Percentiles rank a stretch among this genome's conserved stretches.
These are phyloP conservation scores for Mariannaea elegans DNA, from an alignment of 2,329 filamentous ascomycete species.

Conservation along the genomic window DNA sequence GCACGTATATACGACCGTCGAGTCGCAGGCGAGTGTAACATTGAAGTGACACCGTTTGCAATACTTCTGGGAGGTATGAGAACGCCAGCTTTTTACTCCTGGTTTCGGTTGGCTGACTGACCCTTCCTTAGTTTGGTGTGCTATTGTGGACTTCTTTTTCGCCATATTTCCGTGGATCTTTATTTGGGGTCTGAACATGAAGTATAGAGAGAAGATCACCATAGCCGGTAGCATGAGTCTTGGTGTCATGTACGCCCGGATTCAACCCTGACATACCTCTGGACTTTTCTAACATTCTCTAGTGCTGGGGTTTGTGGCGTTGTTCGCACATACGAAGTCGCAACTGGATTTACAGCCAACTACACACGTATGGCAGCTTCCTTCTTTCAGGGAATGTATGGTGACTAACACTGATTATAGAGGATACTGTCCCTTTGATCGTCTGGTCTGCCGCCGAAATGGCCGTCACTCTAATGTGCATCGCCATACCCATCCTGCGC, in stretches of 20 bases:
- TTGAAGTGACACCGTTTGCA: constrained; percentile 21
- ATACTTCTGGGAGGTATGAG: constrained; percentile 24
- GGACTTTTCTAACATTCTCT: neutral
- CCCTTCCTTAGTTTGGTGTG: constrained; percentile 25
- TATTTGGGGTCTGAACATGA: constrained; percentile 53
- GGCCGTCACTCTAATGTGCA: constrained; percentile 48
- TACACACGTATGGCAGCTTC: constrained; percentile 16
- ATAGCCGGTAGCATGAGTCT: constrained; percentile 51
- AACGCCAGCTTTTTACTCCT: neutral
- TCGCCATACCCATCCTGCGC: constrained; percentile 48
- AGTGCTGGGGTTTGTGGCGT: constrained; percentile 21
- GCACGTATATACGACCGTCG: constrained; percentile 16
- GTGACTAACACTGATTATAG: constrained; percentile 26
- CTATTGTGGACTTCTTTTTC: constrained; percentile 48
- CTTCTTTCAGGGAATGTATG: no score
- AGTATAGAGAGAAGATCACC: constrained; percentile 52
- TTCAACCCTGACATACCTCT: neutral
- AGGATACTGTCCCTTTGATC: constrained; percentile 45
- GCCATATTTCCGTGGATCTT: constrained; percentile 52
- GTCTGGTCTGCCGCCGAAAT: constrained; percentile 50
- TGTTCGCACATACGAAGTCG: constrained; percentile 5
- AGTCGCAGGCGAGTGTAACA: constrained; percentile 15
- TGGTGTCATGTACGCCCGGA: constrained; percentile 47
- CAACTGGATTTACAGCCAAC: constrained; percentile 22
- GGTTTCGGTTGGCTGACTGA: neutral